A percentile compares a stretch with the other conserved stretches of the same genome.
Evolutionary conservation across 2,329 filamentous ascomycete species (phyloP).

Genomic region (Apiospora aurea): DNA sequence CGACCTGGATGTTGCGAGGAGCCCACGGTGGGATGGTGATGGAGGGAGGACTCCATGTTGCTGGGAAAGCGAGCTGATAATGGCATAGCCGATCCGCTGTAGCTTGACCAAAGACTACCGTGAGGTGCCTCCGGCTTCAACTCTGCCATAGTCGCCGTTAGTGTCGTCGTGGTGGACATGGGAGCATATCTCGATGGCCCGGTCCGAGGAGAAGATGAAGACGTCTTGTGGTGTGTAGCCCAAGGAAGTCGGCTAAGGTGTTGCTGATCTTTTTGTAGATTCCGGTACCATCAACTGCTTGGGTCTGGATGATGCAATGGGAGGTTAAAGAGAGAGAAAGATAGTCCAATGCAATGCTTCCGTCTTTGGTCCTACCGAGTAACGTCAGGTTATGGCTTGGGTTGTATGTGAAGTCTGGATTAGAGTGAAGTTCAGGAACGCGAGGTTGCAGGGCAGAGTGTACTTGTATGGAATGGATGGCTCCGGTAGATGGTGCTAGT

Average conservation of each 20-base stretch:
- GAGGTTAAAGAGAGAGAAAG: background rate
- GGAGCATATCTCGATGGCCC: constrained; percentile 52
- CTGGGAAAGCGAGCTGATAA: constrained; percentile 59
- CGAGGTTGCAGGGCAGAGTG: constrained; percentile 44
- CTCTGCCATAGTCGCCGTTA: constrained; percentile 69
- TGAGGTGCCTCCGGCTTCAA: constrained; percentile 66
- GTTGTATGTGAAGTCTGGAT: constrained; percentile 20
- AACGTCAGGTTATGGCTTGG: constrained; percentile 19
- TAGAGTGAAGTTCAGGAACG: constrained; percentile 23
- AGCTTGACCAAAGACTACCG: constrained; percentile 65
- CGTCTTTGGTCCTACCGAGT: constrained; percentile 15
- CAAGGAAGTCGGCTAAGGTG: constrained; percentile 19
- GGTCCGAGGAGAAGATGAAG: constrained; percentile 21
- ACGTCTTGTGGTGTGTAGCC: constrained; percentile 16
- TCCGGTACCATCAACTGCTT: constrained; percentile 1
- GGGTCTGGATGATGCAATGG: constrained; percentile 19
- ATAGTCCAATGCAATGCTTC: constrained; percentile 20
- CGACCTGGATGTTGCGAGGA: constrained; percentile 56
- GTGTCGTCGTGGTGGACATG: constrained; percentile 68
- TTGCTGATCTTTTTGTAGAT: constrained; percentile 19
- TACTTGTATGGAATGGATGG: constrained; percentile 44
- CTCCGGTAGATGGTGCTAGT: constrained; percentile 43
- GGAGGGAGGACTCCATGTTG: constrained; percentile 57
- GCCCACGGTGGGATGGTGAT: constrained; percentile 52
- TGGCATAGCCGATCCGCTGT: constrained; percentile 59